These are phyloP conservation scores for Draba incana DNA, from an alignment of 345 rosid species.

Conservation along the genomic window DNA sequence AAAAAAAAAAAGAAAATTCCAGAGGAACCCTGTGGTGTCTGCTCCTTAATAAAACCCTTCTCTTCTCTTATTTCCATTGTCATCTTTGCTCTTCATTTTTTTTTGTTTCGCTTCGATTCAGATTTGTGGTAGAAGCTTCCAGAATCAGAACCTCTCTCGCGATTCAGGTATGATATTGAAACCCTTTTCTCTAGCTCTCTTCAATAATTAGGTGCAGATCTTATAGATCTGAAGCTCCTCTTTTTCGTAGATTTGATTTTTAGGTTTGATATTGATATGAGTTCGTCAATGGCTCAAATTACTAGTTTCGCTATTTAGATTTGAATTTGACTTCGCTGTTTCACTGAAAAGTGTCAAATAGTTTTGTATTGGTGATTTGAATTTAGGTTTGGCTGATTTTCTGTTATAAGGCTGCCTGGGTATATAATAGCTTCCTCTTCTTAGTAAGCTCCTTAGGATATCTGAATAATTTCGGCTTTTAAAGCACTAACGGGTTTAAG, in stretches of 20 bases:
- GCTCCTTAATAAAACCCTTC: slow-evolving; percentile 31
- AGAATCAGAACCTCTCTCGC: slow-evolving; percentile 25
- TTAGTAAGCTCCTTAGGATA: too few species aligned
- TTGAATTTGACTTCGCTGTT: slow-evolving; percentile 3
- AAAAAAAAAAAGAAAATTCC: slow-evolving; percentile 34
- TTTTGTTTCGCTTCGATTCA: slow-evolving; percentile 2
- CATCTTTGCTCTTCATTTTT: slow-evolving; percentile 1
- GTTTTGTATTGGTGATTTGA: background rate
- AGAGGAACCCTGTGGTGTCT: slow-evolving; percentile 38
- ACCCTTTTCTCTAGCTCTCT: background rate
- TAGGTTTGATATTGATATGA: background rate
- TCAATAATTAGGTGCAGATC: slow-evolving; percentile 12
- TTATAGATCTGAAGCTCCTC: slow-evolving; percentile 34
- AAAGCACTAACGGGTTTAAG: background rate
- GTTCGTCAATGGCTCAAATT: slow-evolving; percentile 37
- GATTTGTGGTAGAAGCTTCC: slow-evolving; percentile 29
- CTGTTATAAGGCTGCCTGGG: background rate
- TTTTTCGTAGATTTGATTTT: slow-evolving; percentile 8
- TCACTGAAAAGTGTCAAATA: too few species aligned
- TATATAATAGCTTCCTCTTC: background rate
- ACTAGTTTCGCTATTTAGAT: background rate
- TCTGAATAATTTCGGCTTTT: background rate
- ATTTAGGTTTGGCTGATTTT: too few species aligned
- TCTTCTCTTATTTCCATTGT: background rate
- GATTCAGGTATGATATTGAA: slow-evolving; percentile 42